These are phyloP conservation scores for Manihot esculenta DNA, from an alignment of 441 rosid genomes.

Conservation along the genomic window DNA sequence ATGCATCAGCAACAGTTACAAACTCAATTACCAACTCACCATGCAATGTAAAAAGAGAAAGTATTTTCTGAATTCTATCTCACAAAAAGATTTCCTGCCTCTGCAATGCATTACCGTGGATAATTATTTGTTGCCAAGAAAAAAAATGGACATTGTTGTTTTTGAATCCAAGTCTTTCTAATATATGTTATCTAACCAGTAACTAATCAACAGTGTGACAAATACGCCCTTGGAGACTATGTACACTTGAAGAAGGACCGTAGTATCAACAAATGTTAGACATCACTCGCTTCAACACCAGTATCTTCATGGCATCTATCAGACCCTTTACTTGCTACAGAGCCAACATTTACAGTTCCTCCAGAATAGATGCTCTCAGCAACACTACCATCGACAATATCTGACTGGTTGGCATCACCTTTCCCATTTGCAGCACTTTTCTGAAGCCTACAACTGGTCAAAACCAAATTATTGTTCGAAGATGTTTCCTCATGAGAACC, in stretches of 20 bases:
- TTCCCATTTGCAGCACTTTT: conserved; percentile 18
- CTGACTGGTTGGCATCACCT: neutral
- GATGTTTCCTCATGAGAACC: conserved; percentile 13
- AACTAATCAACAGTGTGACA: neutral
- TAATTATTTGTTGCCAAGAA: neutral
- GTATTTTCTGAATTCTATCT: no score
- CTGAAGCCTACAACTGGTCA: conserved; percentile 13
- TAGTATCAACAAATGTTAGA: neutral
- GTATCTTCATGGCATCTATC: conserved; percentile 12
- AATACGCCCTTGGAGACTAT: neutral
- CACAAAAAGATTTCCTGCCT: neutral
- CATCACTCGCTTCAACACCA: conserved; percentile 1
- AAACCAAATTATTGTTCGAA: neutral
- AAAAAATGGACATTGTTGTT: neutral
- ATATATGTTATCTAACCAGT: neutral
- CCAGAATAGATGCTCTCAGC: conserved; percentile 2
- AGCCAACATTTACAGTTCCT: conserved; percentile 9
- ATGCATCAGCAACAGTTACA: no score
- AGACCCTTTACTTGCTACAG: conserved; percentile 11
- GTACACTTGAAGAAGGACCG: conserved; percentile 2
- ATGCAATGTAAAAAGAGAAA: no score
- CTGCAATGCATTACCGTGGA: neutral
- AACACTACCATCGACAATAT: conserved; percentile 3
- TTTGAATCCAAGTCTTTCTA: neutral
- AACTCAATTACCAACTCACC: no score